Evolutionary conservation across 768 basidiomycete genomes (phyloP).

Genomic region (Nidula microcarpa): DNA sequence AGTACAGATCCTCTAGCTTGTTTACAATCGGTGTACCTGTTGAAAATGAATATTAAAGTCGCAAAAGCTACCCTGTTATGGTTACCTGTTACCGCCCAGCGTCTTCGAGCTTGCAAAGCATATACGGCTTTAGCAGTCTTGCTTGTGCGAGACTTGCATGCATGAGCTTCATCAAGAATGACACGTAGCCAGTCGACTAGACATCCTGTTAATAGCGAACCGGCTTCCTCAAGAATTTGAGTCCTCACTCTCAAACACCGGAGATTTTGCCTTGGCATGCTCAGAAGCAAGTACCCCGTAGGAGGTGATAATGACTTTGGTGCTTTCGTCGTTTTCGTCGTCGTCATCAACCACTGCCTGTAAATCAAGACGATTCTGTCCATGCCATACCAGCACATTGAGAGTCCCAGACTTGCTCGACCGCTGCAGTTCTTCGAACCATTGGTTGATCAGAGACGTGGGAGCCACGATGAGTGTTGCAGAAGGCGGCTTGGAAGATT

Average conservation of each 20-base stretch:
- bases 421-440: conserved; percentile 89
- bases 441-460: conserved; percentile 87
- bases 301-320: conserved; percentile 86
- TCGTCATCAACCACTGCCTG: conserved; percentile 54
- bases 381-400: conserved; percentile 80
- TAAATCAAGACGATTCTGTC: conserved; percentile 77
- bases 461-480: conserved; percentile 92
- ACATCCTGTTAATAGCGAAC: neutral
- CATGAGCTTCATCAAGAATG: conserved; percentile 92
- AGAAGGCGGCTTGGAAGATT: conserved; percentile 29
- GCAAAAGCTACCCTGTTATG: neutral
- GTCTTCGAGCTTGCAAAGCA: conserved; percentile 70
- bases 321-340: conserved; percentile 42
- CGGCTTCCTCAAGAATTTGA: neutral
- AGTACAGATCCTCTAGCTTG: conserved; percentile 87
- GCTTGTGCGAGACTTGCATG: conserved; percentile 86
- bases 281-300: conserved; percentile 93
- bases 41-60: neutral
- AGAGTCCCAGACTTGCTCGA: conserved; percentile 71
- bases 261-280: conserved; percentile 60
- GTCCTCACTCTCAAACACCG: conserved; percentile 68
- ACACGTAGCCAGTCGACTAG: conserved; percentile 79
- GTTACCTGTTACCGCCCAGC: conserved; percentile 88
- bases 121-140: conserved; percentile 89
- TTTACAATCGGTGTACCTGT: conserved; percentile 93